Percentiles rank a stretch among this genome's conserved stretches.
phyloP scores from a whole-genome alignment of 2,329 filamentous ascomycete species.

The Penicillium brasilianum region DNA sequence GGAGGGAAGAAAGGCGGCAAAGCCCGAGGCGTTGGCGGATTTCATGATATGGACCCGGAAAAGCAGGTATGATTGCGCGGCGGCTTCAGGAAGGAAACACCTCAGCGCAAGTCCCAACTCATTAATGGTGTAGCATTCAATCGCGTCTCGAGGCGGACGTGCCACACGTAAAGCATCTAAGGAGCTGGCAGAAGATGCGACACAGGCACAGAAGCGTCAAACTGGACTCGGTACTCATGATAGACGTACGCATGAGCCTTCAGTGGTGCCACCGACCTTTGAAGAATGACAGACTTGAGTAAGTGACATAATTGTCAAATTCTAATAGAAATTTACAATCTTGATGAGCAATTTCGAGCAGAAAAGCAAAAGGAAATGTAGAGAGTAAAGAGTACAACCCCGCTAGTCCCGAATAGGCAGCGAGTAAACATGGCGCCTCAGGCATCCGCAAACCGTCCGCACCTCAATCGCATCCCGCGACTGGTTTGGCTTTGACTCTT shows the following conservation, averaged over 20 bases:
- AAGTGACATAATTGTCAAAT: background rate
- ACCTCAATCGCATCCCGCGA: slow-evolving; percentile 2
- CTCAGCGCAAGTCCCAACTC: background rate
- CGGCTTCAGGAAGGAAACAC: background rate
- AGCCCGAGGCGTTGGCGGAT: slow-evolving; percentile 33
- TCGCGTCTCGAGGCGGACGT: slow-evolving; percentile 35
- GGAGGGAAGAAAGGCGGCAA: slow-evolving; percentile 37
- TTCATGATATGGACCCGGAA: slow-evolving; percentile 35
- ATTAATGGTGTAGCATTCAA: slow-evolving; percentile 25
- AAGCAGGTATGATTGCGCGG: slow-evolving; percentile 33
- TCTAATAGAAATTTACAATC: background rate
- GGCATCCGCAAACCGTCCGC: slow-evolving; percentile 14
- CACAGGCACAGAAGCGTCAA: slow-evolving; percentile 10
- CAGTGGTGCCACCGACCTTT: slow-evolving; percentile 28
- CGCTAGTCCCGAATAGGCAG: slow-evolving; percentile 25
- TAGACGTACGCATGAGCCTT: slow-evolving; percentile 22
- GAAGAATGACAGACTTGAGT: slow-evolving; percentile 27
- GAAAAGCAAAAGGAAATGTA: background rate
- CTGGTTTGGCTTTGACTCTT: slow-evolving; percentile 12
- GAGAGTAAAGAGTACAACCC: background rate
- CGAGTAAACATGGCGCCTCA: slow-evolving; percentile 30
- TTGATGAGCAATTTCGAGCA: background rate
- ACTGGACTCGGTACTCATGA: background rate
- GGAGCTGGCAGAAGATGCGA: slow-evolving; percentile 15
- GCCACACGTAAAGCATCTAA: slow-evolving; percentile 21